Evolutionary conservation across 2,329 filamentous ascomycete genomes (phyloP).

Genomic region (Bimuria novae-zelandiae): DNA sequence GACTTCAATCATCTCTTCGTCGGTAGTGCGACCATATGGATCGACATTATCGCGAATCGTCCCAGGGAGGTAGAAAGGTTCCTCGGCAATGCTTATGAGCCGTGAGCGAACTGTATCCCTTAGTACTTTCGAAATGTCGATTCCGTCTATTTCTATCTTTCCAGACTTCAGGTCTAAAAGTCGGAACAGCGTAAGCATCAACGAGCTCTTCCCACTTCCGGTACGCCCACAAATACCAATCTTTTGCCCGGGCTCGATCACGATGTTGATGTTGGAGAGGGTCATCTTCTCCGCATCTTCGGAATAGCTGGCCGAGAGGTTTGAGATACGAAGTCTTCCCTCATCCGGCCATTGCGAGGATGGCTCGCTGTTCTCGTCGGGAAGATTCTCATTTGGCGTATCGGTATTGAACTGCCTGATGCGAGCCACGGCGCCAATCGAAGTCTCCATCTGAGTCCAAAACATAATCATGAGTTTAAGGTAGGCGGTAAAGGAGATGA

Average conservation of each 20-base stretch:
- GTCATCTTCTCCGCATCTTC: not conserved
- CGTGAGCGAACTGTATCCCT: constrained; percentile 46
- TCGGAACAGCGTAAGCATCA: constrained; percentile 18
- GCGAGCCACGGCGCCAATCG: constrained; percentile 58
- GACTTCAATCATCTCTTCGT: constrained; percentile 47
- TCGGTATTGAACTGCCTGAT: constrained; percentile 53
- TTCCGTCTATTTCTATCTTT: constrained; percentile 50
- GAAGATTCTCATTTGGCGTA: constrained; percentile 44
- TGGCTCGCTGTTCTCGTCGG: constrained; percentile 27
- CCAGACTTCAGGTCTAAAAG: constrained; percentile 35
- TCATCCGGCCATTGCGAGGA: constrained; percentile 4
- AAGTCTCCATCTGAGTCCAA: constrained; percentile 61
- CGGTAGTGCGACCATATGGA: constrained; percentile 43
- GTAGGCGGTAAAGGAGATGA: constrained; percentile 55
- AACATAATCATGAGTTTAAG: constrained; percentile 51
- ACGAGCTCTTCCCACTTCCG: constrained; percentile 49
- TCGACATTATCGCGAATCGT: constrained; percentile 57
- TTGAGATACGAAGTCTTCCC: not conserved
- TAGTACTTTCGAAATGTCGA: constrained; percentile 51
- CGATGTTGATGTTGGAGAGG: constrained; percentile 11
- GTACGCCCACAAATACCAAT: constrained; percentile 56
- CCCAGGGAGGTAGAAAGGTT: constrained; percentile 53
- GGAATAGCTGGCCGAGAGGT: constrained; percentile 1
- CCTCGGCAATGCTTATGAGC: constrained; percentile 53
- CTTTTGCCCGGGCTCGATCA: constrained; percentile 52